Base-by-base conservation (phyloP, 75 land plant species). In the Selaginella moellendorffii region DNA sequence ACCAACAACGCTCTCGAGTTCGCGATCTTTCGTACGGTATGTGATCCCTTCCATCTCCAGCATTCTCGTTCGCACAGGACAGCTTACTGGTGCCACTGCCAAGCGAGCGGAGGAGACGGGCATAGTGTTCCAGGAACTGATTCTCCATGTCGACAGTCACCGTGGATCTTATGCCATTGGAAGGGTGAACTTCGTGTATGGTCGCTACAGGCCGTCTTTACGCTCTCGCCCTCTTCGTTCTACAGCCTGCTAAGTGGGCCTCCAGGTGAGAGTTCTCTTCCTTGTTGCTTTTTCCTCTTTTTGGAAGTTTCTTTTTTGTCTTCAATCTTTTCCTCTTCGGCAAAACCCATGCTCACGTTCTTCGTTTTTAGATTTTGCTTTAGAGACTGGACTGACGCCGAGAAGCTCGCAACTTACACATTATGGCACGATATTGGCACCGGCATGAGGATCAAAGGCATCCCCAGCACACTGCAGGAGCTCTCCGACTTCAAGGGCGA, bases 11-110 rank as follows among this genome's bases (percentile, higher is more conserved):
- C 74, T 1, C 18, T 64, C 24, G 62, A 74, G 54, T 70, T 70
- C 26, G 73, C 74, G 2, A 51, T 74, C 0, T 69, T 64, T 52
- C 46, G 74, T 19, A 54, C 74, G n/a, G 18, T 63, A 29, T 24
- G 74, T 42, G 51, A 70, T 70, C 61, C 74, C 76, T 18, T 63
- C 74, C 68, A 74, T 70, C 51, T 70, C 74, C 63, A 53, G 26
- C 18, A 26, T 69, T 1, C 65, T 73, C 2, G 26, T 2, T 2
- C 24, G 58, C n/a, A n/a, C n/a, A n/a, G n/a, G n/a, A n/a, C n/a
- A n/a, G n/a, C n/a, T n/a, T n/a, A n/a, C n/a, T n/a, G n/a, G n/a
- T n/a, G n/a, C n/a, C n/a, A n/a, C n/a, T n/a, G n/a, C n/a, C n/a
- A n/a, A n/a, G n/a, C n/a, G n/a, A n/a, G n/a, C 72, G 26, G 76